Evolutionary conservation across 2,329 filamentous ascomycete species (phyloP).

Genomic region (Clonostachys solani): DNA sequence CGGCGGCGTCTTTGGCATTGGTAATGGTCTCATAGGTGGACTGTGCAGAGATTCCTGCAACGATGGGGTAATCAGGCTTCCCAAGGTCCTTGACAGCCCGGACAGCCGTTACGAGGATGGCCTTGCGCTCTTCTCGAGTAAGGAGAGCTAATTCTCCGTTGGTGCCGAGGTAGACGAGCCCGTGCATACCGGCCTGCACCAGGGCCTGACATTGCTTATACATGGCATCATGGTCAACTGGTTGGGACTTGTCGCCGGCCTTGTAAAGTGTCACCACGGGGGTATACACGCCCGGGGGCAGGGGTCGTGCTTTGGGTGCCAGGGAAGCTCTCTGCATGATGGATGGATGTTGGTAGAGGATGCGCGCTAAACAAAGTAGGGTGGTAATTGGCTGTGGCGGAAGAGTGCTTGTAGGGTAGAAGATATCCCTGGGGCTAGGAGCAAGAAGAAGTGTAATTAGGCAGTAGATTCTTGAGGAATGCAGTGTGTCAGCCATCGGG

Average conservation of each 20-base stretch:
- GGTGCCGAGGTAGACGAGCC: conserved; percentile 40
- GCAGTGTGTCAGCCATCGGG: too few species aligned
- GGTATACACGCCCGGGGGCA: conserved; percentile 39
- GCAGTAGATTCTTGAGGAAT: too few species aligned
- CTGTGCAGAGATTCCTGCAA: conserved; percentile 36
- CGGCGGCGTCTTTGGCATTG: conserved; percentile 61
- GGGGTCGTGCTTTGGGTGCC: conserved; percentile 25
- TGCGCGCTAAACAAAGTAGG: conserved; percentile 13
- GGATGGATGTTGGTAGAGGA: conserved; percentile 1
- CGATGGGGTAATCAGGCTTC: conserved; percentile 29
- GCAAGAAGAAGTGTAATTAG: too few species aligned
- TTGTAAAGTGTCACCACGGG: conserved; percentile 42
- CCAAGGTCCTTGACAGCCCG: conserved; percentile 27
- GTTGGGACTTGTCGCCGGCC: conserved; percentile 24
- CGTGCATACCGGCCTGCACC: conserved; percentile 35
- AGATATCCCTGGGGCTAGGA: too few species aligned
- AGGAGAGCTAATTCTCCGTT: conserved; percentile 40
- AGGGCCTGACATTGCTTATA: conserved; percentile 34
- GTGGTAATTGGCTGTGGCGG: conserved; percentile 9
- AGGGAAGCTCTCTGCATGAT: conserved; percentile 20
- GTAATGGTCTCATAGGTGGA: conserved; percentile 62
- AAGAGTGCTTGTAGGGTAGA: too few species aligned
- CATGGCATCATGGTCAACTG: conserved; percentile 38
- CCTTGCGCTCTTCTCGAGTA: conserved; percentile 29
- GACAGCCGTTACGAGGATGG: conserved; percentile 30